Conservation (phyloP, 805 yeast genomes). For the Cyberlindnera japonica region DNA sequence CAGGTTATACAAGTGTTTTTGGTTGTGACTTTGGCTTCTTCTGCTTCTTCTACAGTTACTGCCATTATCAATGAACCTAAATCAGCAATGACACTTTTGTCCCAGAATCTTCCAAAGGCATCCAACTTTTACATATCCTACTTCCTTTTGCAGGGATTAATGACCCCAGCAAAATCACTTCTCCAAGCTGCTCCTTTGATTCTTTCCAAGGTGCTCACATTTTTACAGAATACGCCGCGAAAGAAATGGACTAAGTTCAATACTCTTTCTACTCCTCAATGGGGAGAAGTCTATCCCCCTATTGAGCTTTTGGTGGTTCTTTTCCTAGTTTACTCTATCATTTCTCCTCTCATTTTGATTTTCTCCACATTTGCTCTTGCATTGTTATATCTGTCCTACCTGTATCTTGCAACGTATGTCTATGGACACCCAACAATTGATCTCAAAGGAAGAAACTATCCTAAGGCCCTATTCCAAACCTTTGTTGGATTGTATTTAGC, state of each 20-base stretch:
- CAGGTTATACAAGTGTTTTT: constrained; percentile 87
- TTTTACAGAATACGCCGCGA: constrained; percentile 87
- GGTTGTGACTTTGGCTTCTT: constrained; percentile 78
- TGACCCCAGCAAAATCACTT: constrained; percentile 70
- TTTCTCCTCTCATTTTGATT: constrained; percentile 68
- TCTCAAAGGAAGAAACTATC: constrained; percentile 70
- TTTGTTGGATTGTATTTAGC: constrained; percentile 71
- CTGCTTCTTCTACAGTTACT: constrained; percentile 74
- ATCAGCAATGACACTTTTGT: constrained; percentile 69
- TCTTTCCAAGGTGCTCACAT: constrained; percentile 65
- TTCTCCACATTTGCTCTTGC: constrained; percentile 59
- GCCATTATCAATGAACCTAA: constrained; percentile 62
- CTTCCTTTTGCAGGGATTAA: constrained; percentile 75
- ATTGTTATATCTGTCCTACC: constrained; percentile 56
- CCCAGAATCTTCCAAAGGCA: constrained; percentile 79
- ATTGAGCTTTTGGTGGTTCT: constrained; percentile 74
- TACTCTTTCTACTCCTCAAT: constrained; percentile 60
- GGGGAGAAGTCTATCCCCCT: constrained; percentile 81
- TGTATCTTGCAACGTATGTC: constrained; percentile 64
- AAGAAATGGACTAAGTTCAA: constrained; percentile 80
- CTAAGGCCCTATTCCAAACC: constrained; percentile 65
- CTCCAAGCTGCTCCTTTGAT: constrained; percentile 73
- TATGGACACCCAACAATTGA: constrained; percentile 48
- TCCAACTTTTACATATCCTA: constrained; percentile 87
- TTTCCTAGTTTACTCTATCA: constrained; percentile 69